Evolutionary conservation across 768 basidiomycete genomes (phyloP).

Genomic region (Leccinum truebloodii): DNA sequence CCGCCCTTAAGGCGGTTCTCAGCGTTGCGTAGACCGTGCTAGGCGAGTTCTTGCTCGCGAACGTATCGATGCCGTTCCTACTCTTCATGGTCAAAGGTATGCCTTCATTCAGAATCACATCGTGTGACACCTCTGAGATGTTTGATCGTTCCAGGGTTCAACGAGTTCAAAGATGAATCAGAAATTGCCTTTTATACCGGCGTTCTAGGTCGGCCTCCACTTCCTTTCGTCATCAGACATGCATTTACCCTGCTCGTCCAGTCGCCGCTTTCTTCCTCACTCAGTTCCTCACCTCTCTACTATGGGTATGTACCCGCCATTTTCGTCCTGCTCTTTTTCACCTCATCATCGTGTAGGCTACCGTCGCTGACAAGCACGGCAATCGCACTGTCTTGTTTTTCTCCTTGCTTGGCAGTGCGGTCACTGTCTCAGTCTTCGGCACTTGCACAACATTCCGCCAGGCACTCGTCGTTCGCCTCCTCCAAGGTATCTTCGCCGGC

Average conservation of each 20-base stretch:
- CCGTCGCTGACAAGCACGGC: slow-evolving; percentile 92
- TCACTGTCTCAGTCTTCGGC: slow-evolving; percentile 77
- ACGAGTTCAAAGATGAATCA: slow-evolving; percentile 72
- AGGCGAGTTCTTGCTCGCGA: slow-evolving; percentile 92
- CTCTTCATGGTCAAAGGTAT: slow-evolving; percentile 92
- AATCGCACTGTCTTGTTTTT: slow-evolving; percentile 80
- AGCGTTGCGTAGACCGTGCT: slow-evolving; percentile 70
- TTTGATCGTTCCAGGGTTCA: slow-evolving; percentile 51
- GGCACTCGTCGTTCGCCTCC: slow-evolving; percentile 81
- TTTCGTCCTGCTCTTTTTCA: neutral
- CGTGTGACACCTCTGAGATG: slow-evolving; percentile 12
- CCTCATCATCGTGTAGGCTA: slow-evolving; percentile 53
- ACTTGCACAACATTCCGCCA: slow-evolving; percentile 74
- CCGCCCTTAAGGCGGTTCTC: slow-evolving; percentile 2
- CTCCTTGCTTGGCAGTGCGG: slow-evolving; percentile 82
- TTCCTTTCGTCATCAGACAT: slow-evolving; percentile 12
- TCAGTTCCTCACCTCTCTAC: slow-evolving; percentile 91
- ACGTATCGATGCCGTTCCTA: slow-evolving; percentile 89
- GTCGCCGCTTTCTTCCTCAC: slow-evolving; percentile 90
- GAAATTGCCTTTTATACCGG: slow-evolving; percentile 91
- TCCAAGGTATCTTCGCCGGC: slow-evolving; percentile 91
- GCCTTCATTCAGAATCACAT: slow-evolving; percentile 15
- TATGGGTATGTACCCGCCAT: slow-evolving; percentile 64
- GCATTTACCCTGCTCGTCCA: slow-evolving; percentile 29
- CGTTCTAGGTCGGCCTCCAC: slow-evolving; percentile 59